These are phyloP conservation scores for Dactylis glomerata DNA, from an alignment of 176 grass and related monocot genomes.

Conservation along the genomic window DNA sequence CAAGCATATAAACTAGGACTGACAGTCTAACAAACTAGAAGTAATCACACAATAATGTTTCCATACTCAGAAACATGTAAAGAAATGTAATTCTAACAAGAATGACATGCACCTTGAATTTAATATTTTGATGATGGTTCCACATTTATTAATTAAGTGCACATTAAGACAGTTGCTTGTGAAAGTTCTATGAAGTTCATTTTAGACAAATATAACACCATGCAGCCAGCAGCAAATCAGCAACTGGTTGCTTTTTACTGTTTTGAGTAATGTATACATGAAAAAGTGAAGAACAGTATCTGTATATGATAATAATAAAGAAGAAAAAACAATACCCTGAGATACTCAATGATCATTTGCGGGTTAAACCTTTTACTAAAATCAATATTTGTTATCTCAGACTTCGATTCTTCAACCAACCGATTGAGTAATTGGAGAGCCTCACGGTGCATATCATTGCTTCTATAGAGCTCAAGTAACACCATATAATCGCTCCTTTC, in stretches of 20 bases:
- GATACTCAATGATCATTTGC: slow-evolving; percentile 90
- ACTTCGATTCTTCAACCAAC: slow-evolving; percentile 88
- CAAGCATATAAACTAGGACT: slow-evolving; percentile 17
- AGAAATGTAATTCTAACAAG: not conserved
- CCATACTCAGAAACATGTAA: slow-evolving; percentile 8
- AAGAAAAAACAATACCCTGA: slow-evolving; percentile 59
- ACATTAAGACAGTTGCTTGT: not conserved
- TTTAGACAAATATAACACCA: slow-evolving; percentile 11
- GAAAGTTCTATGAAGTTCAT: slow-evolving; percentile 3
- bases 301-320: slow-evolving; percentile 2
- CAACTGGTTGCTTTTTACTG: not conserved
- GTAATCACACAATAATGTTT: slow-evolving; percentile 9
- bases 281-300: not conserved
- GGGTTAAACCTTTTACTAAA: slow-evolving; percentile 70
- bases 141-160: not conserved
- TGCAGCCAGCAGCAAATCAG: slow-evolving; percentile 15
- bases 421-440: slow-evolving; percentile 89
- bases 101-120: not conserved
- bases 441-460: slow-evolving; percentile 87
- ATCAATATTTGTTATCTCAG: slow-evolving; percentile 40
- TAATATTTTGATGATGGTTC: not conserved
- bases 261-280: not conserved
- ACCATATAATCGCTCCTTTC: slow-evolving; percentile 74
- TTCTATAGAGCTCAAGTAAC: slow-evolving; percentile 86
- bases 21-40: not conserved